phyloP scores from a whole-genome alignment of 1,284 basidiomycete genomes.

The Chondrostereum purpureum region DNA sequence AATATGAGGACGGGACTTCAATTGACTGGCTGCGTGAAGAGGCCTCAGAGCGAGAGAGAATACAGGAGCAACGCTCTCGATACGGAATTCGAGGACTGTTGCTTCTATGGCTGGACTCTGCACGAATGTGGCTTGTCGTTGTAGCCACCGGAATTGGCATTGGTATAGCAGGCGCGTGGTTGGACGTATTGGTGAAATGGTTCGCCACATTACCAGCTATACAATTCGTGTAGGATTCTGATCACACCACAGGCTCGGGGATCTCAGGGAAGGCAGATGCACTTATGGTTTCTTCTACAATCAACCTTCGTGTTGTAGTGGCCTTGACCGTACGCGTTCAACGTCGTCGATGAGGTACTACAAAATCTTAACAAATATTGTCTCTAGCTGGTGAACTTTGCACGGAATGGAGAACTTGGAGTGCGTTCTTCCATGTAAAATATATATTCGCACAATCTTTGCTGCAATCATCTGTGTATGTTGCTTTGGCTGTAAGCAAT shows the following conservation, averaged over 20 bases:
- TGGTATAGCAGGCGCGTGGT: slow-evolving; percentile 63
- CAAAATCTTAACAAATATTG: no score
- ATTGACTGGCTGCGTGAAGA: slow-evolving; percentile 74
- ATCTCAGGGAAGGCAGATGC: slow-evolving; percentile 66
- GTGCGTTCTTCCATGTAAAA: slow-evolving; percentile 45
- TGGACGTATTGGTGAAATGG: slow-evolving; percentile 75
- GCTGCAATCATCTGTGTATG: slow-evolving; percentile 58
- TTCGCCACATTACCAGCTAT: slow-evolving; percentile 24
- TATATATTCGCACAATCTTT: slow-evolving; percentile 55
- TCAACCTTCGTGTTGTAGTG: slow-evolving; percentile 66
- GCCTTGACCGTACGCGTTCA: slow-evolving; percentile 59
- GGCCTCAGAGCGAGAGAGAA: slow-evolving; percentile 52
- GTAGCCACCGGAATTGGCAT: slow-evolving; percentile 62
- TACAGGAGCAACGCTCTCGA: slow-evolving; percentile 42
- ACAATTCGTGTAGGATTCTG: slow-evolving; percentile 1
- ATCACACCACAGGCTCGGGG: slow-evolving; percentile 46
- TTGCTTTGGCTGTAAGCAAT: slow-evolving; percentile 53
- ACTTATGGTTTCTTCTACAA: slow-evolving; percentile 70
- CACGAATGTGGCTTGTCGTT: slow-evolving; percentile 63
- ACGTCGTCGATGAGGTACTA: no score
- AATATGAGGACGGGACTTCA: slow-evolving; percentile 49
- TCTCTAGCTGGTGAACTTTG: slow-evolving; percentile 63
- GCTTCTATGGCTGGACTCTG: slow-evolving; percentile 49
- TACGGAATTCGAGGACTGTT: slow-evolving; percentile 50
- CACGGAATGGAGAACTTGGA: slow-evolving; percentile 66